Evolutionary conservation across 192 early-diverging fungal species (phyloP).

Genomic region (Coemansia sp.): DNA sequence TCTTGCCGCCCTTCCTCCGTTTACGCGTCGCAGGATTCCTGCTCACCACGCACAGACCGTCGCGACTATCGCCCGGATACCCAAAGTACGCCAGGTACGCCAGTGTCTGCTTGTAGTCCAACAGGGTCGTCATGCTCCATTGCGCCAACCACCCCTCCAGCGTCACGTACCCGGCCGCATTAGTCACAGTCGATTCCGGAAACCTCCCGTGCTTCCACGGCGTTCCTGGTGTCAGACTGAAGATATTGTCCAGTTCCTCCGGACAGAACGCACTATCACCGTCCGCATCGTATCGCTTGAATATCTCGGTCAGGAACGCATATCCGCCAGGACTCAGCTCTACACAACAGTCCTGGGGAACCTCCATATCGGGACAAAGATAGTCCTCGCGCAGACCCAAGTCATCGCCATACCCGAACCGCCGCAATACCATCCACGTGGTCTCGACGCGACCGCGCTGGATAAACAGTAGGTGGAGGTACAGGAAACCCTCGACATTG

Average conservation of each 20-base stretch:
- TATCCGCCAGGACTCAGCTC: conserved; percentile 93
- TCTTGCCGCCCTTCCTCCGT: conserved; percentile 77
- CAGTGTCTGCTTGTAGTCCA: conserved; percentile 87
- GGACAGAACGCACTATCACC: conserved; percentile 93
- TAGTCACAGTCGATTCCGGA: conserved; percentile 88
- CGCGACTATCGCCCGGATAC: conserved; percentile 85
- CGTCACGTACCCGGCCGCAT: conserved; percentile 85
- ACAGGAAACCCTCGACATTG: conserved; percentile 92
- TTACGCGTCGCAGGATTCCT: conserved; percentile 50
- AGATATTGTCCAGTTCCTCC: conserved; percentile 80
- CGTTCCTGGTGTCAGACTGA: conserved; percentile 85
- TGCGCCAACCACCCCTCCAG: conserved; percentile 97
- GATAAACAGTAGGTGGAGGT: conserved; percentile 94
- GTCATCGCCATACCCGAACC: conserved; percentile 97
- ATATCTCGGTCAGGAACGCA: conserved; percentile 93
- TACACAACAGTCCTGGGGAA: conserved; percentile 86
- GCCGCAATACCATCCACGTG: conserved; percentile 95
- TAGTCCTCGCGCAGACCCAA: conserved; percentile 89
- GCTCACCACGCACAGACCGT: conserved; percentile 72
- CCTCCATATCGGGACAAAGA: conserved; percentile 82
- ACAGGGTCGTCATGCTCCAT: conserved; percentile 98
- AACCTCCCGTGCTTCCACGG: conserved; percentile 92
- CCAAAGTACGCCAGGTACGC: conserved; percentile 97
- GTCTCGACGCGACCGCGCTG: conserved; percentile 96
- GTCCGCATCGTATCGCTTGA: conserved; percentile 93